Conservation (phyloP, 805 yeast species). For the Pichia cabralensis region DNA sequence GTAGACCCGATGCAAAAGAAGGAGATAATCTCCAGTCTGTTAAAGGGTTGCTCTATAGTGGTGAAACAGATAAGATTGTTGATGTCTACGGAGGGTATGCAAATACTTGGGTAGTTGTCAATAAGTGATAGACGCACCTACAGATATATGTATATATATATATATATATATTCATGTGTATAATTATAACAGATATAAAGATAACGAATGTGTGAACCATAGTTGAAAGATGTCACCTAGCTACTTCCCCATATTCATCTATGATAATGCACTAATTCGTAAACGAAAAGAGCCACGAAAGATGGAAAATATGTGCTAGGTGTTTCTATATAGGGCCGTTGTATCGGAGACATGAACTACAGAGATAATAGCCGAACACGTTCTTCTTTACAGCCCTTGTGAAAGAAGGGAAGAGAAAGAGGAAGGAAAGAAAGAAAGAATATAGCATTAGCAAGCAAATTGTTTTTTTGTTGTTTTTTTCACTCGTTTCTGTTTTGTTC, state of each 20-base stretch:
- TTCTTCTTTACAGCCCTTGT: slow-evolving; percentile 7
- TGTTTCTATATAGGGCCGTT: slow-evolving; percentile 52
- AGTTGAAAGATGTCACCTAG: slow-evolving; percentile 46
- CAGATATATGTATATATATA: background rate
- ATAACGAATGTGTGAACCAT: too few species aligned
- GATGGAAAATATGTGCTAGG: slow-evolving; percentile 77
- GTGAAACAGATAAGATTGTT: slow-evolving; percentile 20
- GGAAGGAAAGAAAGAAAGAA: background rate
- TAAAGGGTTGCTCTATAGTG: too few species aligned
- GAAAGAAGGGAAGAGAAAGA: background rate
- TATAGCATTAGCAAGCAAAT: too few species aligned
- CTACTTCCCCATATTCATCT: slow-evolving; percentile 77
- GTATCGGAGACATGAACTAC: slow-evolving; percentile 34
- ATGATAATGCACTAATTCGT: too few species aligned
- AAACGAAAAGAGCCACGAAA: slow-evolving; percentile 27
- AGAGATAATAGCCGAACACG: slow-evolving; percentile 5
- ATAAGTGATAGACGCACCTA: background rate
- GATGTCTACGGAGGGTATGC: slow-evolving; percentile 56
- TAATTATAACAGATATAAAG: background rate
- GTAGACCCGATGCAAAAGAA: slow-evolving; percentile 25
- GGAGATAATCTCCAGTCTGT: slow-evolving; percentile 31
- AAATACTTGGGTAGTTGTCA: slow-evolving; percentile 43
- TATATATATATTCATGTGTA: background rate
- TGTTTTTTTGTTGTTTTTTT: too few species aligned
- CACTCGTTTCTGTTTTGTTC: too few species aligned